A percentile compares a stretch with the other conserved stretches of the same genome.
Evolutionary conservation across 2,329 filamentous ascomycete genomes (phyloP).

Genomic region (Fusarium heterosporum): DNA sequence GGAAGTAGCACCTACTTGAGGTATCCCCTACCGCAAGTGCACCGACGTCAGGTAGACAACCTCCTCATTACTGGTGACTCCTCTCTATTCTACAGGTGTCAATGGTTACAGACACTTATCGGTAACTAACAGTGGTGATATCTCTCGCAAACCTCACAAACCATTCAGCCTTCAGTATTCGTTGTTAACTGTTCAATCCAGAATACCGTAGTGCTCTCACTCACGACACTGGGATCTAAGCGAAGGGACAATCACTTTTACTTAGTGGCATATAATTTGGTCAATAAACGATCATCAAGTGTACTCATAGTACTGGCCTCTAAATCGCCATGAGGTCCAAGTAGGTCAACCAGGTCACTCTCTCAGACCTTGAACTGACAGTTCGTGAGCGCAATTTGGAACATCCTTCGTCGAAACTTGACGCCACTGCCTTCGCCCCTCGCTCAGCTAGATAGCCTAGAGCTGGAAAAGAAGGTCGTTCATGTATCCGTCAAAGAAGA

Average conservation of each 20-base stretch:
- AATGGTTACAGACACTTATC: background rate
- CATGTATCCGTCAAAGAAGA: conserved; percentile 6
- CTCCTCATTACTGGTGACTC: too few relatives aligned
- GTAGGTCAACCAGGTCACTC: background rate
- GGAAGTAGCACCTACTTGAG: background rate
- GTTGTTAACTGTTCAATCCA: background rate
- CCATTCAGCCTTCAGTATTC: background rate
- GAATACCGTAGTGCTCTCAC: background rate
- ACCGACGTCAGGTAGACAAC: background rate
- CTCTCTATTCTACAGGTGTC: background rate
- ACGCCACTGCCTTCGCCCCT: background rate
- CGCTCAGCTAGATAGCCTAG: conserved; percentile 1
- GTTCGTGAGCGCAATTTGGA: background rate
- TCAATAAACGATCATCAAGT: background rate
- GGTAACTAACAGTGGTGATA: background rate
- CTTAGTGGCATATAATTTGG: background rate
- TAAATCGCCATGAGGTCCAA: background rate
- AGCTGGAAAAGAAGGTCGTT: conserved; percentile 2
- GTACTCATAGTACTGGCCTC: background rate
- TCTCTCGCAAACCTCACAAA: background rate
- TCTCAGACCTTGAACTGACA: background rate
- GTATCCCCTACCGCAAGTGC: background rate
- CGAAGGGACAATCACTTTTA: background rate
- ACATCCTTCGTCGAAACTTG: background rate
- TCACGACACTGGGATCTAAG: background rate